Evolutionary conservation across 2,329 filamentous ascomycete genomes (phyloP), one percentile per base, ranked within the genome.

Genomic region (Ascochyta lentis): DNA sequence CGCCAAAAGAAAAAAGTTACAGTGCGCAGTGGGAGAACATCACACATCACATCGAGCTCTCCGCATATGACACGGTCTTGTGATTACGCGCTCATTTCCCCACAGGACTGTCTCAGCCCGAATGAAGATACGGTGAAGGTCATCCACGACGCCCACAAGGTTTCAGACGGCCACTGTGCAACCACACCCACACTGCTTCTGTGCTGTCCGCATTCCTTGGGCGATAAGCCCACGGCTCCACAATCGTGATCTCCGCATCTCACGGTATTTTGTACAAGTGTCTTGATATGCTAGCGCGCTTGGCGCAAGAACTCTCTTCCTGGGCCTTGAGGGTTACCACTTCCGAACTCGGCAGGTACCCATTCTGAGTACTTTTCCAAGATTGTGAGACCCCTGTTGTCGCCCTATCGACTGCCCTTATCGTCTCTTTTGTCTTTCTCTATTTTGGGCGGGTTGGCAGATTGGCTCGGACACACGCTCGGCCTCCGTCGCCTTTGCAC

Each of bases 161-260:
- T 57, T 53, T 57, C 49, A 57, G 49, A 49, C 27, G 35, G 10
- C 44, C 40, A 49, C 49, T 40, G 54, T 56, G 49, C 44, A 22
- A 57, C 54, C 54, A 52, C 49, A 57, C 54, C 49, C 54, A 49
- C 54, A 52, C 59, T 59, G 52, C 44, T 47, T 51, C 56, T 57
- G 54, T 52, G 39, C 54, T 52, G 54, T 9, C 41, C 57, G 47
- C 60, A 60, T 59, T 59, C 51, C 47, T 35, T 47, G 42, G 42
- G 56, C 60, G 63, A 67, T 66, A 67, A 68, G 64, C 56, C 50
- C 26, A 37, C 50, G 33, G 43, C 53, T 51, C 48, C 49, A 44
- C 55, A 53, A 43, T 37, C 48, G 31, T 52, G 43, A 56, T 61
- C 58, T 59, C 55, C 56, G 56, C 55, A 63, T 52, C 40, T 47